Evolutionary conservation across 2,329 filamentous ascomycete genomes (phyloP).

Genomic region (Tolypocladium album): DNA sequence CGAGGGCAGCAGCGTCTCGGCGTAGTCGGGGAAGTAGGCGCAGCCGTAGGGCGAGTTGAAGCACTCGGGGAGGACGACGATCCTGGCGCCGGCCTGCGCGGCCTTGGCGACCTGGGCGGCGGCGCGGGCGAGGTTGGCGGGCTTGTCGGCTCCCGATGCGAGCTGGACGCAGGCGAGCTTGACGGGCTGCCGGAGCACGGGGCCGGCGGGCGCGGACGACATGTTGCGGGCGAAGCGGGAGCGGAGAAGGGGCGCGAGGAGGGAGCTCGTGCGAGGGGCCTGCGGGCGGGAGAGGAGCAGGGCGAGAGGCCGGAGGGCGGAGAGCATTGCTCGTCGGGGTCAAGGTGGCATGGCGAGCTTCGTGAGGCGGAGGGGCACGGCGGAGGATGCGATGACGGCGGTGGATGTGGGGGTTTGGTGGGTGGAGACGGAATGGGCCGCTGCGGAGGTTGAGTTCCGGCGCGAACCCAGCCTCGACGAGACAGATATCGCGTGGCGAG

Average conservation of each 20-base stretch:
- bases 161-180: slow-evolving; percentile 78
- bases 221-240: slow-evolving; percentile 19
- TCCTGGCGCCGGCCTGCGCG: slow-evolving; percentile 61
- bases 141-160: slow-evolving; percentile 72
- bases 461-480: neutral
- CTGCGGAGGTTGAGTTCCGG: neutral
- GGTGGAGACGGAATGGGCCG: neutral
- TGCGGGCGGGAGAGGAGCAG: neutral
- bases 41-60: slow-evolving; percentile 98
- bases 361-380: neutral
- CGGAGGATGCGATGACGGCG: neutral
- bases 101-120: slow-evolving; percentile 76
- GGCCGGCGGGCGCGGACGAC: slow-evolving; percentile 17
- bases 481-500: no score
- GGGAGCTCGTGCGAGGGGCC: neutral
- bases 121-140: slow-evolving; percentile 71
- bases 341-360: neutral
- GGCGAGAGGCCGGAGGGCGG: neutral
- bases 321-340: neutral
- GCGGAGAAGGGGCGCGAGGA: neutral
- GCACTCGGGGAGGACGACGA: slow-evolving; percentile 93
- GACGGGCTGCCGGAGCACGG: slow-evolving; percentile 62
- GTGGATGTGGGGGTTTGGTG: neutral
- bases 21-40: slow-evolving; percentile 81
- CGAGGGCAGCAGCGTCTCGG: slow-evolving; percentile 72